Evolutionary conservation across 78 protist genomes (phyloP), one percentile per base, ranked within the genome.

Genomic region (Dictyostelium purpureum): DNA sequence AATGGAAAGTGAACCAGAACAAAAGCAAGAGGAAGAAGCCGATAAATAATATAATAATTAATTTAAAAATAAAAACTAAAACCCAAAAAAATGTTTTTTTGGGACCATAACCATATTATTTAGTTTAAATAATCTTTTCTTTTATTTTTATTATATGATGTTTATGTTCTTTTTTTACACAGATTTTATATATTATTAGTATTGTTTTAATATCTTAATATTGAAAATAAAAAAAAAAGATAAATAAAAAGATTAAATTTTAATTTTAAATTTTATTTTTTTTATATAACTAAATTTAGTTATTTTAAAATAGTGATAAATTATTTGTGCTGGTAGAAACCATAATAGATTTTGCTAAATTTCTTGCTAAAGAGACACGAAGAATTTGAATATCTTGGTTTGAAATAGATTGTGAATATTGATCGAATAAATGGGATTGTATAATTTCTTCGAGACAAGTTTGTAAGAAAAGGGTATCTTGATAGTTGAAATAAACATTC

Each of bases 341-440:
- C 12, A 69, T 69, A 11, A 69, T 69, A 2, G 92, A 52, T 74
- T 85, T 85, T 33, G 92, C n/a, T n/a, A 61, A 31, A 73, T 85
- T 85, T 73, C 92, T 85, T 21, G 82, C 52, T 4, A 85, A 45
- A 7, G 82, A 59, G 40, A 63, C 31, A 40, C 82, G 73, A 19
- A 85, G 71, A 18, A 52, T 45, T 73, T 85, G 83, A 61, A 85
- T 57, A 10, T 85, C 82, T 26, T 52, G 71, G 45, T 56, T 66
- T 16, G 83, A 59, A 21, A 56, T 42, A 59, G 45, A 45, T 19
- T 71, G 24, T 6, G 79, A 66, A 37, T 85, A 85, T 43, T 85
- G 54, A 73, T 85, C 82, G 24, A 56, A 40, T 28, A 85, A 57
- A 85, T 85, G 92, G 9, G 83, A 63, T 40, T 42, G 77, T n/a